A percentile compares a stretch with the other conserved stretches of the same genome.
Conservation (phyloP, 805 yeast genomes). For the Barnettozyma populi region DNA sequence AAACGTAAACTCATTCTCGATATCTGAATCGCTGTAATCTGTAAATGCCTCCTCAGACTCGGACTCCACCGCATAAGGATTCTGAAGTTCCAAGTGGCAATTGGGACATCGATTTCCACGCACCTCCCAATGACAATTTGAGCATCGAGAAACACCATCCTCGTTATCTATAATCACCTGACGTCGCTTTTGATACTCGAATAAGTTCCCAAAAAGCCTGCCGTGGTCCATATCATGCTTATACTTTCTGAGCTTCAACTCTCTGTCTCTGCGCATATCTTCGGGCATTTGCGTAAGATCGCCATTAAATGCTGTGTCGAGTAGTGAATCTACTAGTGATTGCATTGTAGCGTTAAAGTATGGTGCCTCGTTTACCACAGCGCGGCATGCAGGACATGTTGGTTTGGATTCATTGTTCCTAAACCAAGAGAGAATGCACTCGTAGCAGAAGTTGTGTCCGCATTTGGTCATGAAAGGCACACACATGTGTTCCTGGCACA, state of each 20-base stretch:
- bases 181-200: conserved; percentile 35
- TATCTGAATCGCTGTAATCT: background rate
- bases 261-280: conserved; percentile 14
- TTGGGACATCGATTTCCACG: conserved; percentile 62
- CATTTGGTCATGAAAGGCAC: conserved; percentile 59
- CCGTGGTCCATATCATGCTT: conserved; percentile 34
- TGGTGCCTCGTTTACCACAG: conserved; percentile 43
- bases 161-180: conserved; percentile 51
- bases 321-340: background rate
- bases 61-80: conserved; percentile 9
- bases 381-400: conserved; percentile 68
- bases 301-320: background rate
- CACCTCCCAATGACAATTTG: conserved; percentile 77
- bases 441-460: conserved; percentile 74
- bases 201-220: conserved; percentile 43
- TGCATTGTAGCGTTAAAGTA: conserved; percentile 33
- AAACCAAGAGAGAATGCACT: conserved; percentile 61
- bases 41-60: background rate
- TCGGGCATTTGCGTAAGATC: conserved; percentile 1
- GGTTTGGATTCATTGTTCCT: conserved; percentile 33
- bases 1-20: background rate
- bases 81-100: conserved; percentile 52
- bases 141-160: conserved; percentile 72
- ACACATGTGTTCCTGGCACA: conserved; percentile 66
- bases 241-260: conserved; percentile 31